A percentile compares a stretch with the other conserved stretches of the same genome.
These are phyloP conservation scores for Coemansia aciculifera DNA, from an alignment of 192 early-diverging fungal species.

Conservation along the genomic window DNA sequence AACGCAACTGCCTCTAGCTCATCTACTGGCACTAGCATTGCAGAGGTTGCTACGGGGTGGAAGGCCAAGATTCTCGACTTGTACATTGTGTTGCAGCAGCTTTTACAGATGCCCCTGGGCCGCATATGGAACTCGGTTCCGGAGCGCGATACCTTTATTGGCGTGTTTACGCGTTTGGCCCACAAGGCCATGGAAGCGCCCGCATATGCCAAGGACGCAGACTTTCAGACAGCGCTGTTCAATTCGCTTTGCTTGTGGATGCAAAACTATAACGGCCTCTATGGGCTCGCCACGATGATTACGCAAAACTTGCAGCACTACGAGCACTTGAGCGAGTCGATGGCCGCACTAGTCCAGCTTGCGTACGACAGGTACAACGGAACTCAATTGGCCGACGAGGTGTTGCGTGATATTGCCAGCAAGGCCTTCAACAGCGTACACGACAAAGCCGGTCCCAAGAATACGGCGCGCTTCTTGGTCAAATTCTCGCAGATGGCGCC, in stretches of 20 bases:
- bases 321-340: constrained; percentile 78
- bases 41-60: constrained; percentile 45
- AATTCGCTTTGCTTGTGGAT: constrained; percentile 74
- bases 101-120: constrained; percentile 57
- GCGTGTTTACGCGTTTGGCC: constrained; percentile 73
- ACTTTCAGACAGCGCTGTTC: constrained; percentile 63
- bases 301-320: constrained; percentile 83
- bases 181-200: constrained; percentile 82
- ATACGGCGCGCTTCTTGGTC: constrained; percentile 79
- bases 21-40: constrained; percentile 30
- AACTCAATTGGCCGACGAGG: constrained; percentile 70
- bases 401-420: constrained; percentile 66
- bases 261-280: constrained; percentile 74
- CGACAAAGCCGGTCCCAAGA: constrained; percentile 79
- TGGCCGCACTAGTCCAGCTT: constrained; percentile 74
- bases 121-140: constrained; percentile 62
- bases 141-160: constrained; percentile 48
- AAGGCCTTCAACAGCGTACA: constrained; percentile 64
- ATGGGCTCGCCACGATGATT: constrained; percentile 75
- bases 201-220: constrained; percentile 62
- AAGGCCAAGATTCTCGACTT: constrained; percentile 49
- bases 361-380: constrained; percentile 64
- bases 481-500: constrained; percentile 80
- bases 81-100: constrained; percentile 33
- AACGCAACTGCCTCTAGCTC: constrained; percentile 10